phyloP scores from a whole-genome alignment of 2,329 filamentous ascomycete species.

The Fusarium tjaetaba region DNA sequence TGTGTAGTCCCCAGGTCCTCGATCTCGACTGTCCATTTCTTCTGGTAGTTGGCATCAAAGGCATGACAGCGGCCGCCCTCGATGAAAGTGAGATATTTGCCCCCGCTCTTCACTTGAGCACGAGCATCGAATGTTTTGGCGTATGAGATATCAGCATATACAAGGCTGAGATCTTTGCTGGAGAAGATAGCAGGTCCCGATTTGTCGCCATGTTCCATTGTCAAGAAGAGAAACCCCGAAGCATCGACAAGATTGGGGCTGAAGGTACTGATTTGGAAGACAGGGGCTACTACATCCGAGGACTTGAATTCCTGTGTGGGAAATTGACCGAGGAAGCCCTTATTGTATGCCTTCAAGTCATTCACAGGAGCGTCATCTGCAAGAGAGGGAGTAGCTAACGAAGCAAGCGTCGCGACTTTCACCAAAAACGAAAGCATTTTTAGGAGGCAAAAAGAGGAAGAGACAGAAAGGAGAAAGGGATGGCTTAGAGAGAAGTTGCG shows the following conservation, averaged over 20 bases:
- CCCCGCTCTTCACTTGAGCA: conserved; percentile 22
- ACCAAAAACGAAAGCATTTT: conserved; percentile 19
- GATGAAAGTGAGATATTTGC: conserved; percentile 37
- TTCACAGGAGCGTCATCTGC: conserved; percentile 27
- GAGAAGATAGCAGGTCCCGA: conserved; percentile 39
- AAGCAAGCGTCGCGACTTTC: background rate
- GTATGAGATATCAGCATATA: conserved; percentile 36
- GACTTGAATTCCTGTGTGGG: conserved; percentile 35
- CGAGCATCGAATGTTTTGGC: conserved; percentile 34
- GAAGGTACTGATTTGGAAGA: conserved; percentile 39
- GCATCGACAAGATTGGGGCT: conserved; percentile 26
- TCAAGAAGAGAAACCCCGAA: conserved; percentile 34
- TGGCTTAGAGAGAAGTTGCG: background rate
- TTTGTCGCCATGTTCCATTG: conserved; percentile 27
- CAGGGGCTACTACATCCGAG: conserved; percentile 29
- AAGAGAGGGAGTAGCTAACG: background rate
- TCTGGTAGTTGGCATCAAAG: conserved; percentile 35
- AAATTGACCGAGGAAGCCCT: conserved; percentile 26
- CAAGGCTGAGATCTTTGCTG: conserved; percentile 37
- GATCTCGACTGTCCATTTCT: conserved; percentile 31
- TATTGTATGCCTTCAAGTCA: conserved; percentile 31
- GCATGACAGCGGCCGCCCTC: conserved; percentile 34
- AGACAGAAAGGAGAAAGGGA: background rate
- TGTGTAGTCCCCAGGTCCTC: conserved; percentile 20
- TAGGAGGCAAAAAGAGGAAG: background rate